Percentiles rank a stretch among this genome's conserved stretches.
Evolutionary conservation across 2,329 filamentous ascomycete genomes (phyloP).

Genomic region (Colletotrichum orbiculare): DNA sequence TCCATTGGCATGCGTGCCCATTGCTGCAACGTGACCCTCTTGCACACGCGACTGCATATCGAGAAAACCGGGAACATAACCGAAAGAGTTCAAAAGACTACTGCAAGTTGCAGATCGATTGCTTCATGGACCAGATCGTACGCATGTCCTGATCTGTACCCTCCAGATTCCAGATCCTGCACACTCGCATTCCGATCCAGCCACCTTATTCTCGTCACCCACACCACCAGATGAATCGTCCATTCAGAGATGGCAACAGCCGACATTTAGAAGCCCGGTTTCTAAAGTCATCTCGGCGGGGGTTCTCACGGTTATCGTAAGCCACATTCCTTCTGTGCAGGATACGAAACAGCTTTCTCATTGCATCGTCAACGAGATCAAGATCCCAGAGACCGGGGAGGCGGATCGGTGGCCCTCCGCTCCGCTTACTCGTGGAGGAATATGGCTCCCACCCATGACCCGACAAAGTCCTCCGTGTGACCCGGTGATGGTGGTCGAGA

Average conservation of each 20-base stretch:
- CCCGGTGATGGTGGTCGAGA: conserved; percentile 7
- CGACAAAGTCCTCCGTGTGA: conserved; percentile 1
- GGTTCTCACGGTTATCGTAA: conserved; percentile 15
- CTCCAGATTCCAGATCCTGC: conserved; percentile 34
- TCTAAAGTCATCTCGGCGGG: background rate
- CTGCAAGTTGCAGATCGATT: conserved; percentile 3
- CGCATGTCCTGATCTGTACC: background rate
- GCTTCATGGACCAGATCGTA: background rate
- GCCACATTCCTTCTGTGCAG: background rate
- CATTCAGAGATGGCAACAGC: background rate
- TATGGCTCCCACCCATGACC: conserved; percentile 1
- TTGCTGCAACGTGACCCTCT: too few species aligned
- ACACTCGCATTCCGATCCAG: conserved; percentile 33
- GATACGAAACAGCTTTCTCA: background rate
- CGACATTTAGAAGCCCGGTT: background rate
- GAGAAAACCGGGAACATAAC: too few species aligned
- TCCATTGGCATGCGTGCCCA: too few species aligned
- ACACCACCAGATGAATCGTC: background rate
- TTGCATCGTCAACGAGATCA: conserved; percentile 17
- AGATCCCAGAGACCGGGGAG: conserved; percentile 11
- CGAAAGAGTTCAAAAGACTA: background rate
- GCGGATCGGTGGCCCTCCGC: conserved; percentile 1
- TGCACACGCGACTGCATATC: too few species aligned
- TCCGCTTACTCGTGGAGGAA: conserved; percentile 23
- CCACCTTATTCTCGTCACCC: conserved; percentile 2